Base-by-base conservation (phyloP, 805 yeast species). In the Yamadazyma nakazawae region DNA sequence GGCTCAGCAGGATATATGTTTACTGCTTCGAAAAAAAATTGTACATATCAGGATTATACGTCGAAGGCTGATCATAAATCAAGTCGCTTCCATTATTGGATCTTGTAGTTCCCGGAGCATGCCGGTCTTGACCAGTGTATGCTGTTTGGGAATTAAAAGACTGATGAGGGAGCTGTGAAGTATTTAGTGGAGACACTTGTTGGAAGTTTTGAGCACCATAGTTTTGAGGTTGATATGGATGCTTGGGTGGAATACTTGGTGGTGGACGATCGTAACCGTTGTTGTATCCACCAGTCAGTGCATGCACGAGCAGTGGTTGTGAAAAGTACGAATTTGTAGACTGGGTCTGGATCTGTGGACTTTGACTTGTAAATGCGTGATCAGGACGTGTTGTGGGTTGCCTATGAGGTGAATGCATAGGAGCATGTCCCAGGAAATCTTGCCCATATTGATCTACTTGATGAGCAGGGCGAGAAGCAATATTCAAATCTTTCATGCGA, bases 21-120 rank as follows among this genome's bases (percentile, higher is more conserved):
- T 50, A 50, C 14, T 57, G 53, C 32, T 57, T 63, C n/a, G 67
- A 61, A 46, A 72, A 72, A 45, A 64, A 69, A 42, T 69, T 64
- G 51, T 75, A 75, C 72, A 74, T 70, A 47, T 73, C 64, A 2
- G 79, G 76, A 52, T 71, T 70, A 54, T 75, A 75, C 2, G 72
- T 67, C 0, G 79, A 74, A 1, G 79, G 80, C 42, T 63, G 66
- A 41, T 63, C 63, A 43, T 63, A 63, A 30, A 63, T 63, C 43
- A 61, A 54, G 12, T 45, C 4, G 14, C 25, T 16, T 31, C 24
- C 34, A 26, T 28, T 13, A 37, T 28, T 31, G 21, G 37, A 28
- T 4, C 32, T 28, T 13, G 32, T 3, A 28, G 32, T 13, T 12
- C 32, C n/a, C 11, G 32, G n/a, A 28, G 10, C 11, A 5, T 5